A percentile compares a stretch with the other conserved stretches of the same genome.
phyloP scores from a whole-genome alignment of 371 early-diverging fungal species.

The Haplosporangium sp. region DNA sequence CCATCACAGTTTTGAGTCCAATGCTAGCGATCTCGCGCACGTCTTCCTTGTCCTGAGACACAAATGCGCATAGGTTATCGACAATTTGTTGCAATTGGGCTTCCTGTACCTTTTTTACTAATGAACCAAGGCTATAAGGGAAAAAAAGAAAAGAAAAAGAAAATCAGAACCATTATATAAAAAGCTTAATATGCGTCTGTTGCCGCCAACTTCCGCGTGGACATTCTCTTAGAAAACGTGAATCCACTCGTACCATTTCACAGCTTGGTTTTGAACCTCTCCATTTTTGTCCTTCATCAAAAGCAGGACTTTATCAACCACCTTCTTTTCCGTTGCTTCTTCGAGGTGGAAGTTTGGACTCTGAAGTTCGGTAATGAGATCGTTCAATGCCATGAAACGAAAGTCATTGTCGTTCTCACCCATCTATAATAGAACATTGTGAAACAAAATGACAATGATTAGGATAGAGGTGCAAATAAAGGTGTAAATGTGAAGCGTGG shows the following conservation, averaged over 20 bases:
- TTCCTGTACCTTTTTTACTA: slow-evolving; percentile 79
- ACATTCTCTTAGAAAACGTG: too few species aligned
- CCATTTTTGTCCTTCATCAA: slow-evolving; percentile 88
- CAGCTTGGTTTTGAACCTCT: slow-evolving; percentile 94
- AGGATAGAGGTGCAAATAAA: too few species aligned
- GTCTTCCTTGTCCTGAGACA: slow-evolving; percentile 69
- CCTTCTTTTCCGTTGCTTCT: slow-evolving; percentile 71
- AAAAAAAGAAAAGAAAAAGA: neutral
- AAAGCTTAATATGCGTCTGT: too few species aligned
- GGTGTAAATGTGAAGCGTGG: too few species aligned
- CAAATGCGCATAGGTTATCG: slow-evolving; percentile 71
- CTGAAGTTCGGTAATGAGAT: slow-evolving; percentile 83
- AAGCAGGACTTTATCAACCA: slow-evolving; percentile 76
- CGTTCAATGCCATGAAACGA: slow-evolving; percentile 94
- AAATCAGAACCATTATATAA: neutral
- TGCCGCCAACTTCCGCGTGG: neutral
- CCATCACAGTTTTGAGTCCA: slow-evolving; percentile 87
- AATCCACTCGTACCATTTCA: slow-evolving; percentile 71
- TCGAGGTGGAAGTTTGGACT: slow-evolving; percentile 71
- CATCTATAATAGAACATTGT: slow-evolving; percentile 63
- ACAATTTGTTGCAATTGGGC: slow-evolving; percentile 75
- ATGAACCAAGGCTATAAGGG: slow-evolving; percentile 74
- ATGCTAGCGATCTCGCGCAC: slow-evolving; percentile 85
- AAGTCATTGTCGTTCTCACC: slow-evolving; percentile 87
- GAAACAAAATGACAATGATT: too few species aligned